Base-by-base conservation (phyloP, 495 filamentous ascomycete species). In the Talaromyces trachyspermus region DNA sequence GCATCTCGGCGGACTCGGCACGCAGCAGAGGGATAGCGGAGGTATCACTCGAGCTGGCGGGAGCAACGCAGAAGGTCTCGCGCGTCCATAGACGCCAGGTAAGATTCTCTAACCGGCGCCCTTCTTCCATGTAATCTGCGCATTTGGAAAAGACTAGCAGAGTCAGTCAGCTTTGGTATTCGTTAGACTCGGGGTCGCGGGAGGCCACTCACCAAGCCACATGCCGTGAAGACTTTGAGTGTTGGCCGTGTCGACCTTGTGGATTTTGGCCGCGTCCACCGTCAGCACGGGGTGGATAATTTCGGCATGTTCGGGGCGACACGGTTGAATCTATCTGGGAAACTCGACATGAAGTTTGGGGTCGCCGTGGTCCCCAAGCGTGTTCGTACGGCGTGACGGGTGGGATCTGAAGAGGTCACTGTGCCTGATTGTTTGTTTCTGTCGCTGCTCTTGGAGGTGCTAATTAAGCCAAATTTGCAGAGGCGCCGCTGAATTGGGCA, bases 71-170 rank as follows among this genome's bases (percentile, higher is more conserved):
- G 54, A 99, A 92, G 7, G 89, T 95, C 61, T 97, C 94, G 42
- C 89, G 80, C 52, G 86, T 94, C 91, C 90, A 99, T 52, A 99
- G 70, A 49, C 92, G 75, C 92, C 92, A 99, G 56, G 85, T 91
- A 23, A 99, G 62, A 67, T 99, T 99, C 61, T 97, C 94, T 49
- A 96, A 72, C 58, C 92, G 76, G 57, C 88, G 80, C 18, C 92
- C 92, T 63, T 96, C 85, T 56, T 95, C 89, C 60, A 99, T 83
- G 48, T 90, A 91, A 52, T 92, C 88, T 55, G 89, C 86, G 67
- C 89, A 95, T 75, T 89, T 86, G 2, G 89, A 91, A 62, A 99
- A 97, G 23, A 97, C 90, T 95, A 59, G 25, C 8, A 23, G 41
- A 22, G 12, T 23, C 26, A n/a, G n/a, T n/a, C n/a, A n/a, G n/a